Conservation (phyloP, 306 rosid species). For the Quercus berberidifolia region DNA sequence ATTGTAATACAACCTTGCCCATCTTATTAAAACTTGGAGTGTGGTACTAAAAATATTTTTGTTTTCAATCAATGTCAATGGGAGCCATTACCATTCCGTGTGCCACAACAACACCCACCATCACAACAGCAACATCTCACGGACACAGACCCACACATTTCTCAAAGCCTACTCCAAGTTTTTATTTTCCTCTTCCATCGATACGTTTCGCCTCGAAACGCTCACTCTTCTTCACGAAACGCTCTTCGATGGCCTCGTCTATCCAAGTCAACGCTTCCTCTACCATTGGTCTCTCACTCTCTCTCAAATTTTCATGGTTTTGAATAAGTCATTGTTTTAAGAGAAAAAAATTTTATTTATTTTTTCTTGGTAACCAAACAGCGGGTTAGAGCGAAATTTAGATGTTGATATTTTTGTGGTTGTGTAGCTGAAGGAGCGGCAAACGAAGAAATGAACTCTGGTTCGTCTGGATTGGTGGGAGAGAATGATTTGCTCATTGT, state of each 20-base stretch:
- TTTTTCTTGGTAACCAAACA: background rate
- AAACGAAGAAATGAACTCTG: slow-evolving; percentile 28
- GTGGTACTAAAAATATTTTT: background rate
- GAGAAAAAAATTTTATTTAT: background rate
- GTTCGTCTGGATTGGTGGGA: slow-evolving; percentile 46
- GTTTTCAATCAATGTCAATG: slow-evolving; percentile 23
- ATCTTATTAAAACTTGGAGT: background rate
- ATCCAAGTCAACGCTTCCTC: slow-evolving; percentile 39
- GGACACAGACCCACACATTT: slow-evolving; percentile 12
- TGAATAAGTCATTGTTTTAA: background rate
- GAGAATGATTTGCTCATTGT: slow-evolving; percentile 66
- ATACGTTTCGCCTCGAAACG: background rate
- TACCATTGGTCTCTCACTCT: slow-evolving; percentile 22
- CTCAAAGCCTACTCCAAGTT: background rate
- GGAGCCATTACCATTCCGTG: slow-evolving; percentile 33
- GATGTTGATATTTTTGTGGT: background rate
- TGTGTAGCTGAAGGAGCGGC: slow-evolving; percentile 39
- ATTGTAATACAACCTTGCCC: background rate
- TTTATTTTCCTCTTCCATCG: background rate
- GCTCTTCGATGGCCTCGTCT: slow-evolving; percentile 55
- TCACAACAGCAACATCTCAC: background rate
- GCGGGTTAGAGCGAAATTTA: background rate
- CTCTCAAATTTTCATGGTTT: background rate
- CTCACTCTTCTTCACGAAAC: slow-evolving; percentile 5
- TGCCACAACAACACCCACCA: slow-evolving; percentile 15